Conservation (phyloP, 129 eudicot species). For the Erigeron canadensis region DNA sequence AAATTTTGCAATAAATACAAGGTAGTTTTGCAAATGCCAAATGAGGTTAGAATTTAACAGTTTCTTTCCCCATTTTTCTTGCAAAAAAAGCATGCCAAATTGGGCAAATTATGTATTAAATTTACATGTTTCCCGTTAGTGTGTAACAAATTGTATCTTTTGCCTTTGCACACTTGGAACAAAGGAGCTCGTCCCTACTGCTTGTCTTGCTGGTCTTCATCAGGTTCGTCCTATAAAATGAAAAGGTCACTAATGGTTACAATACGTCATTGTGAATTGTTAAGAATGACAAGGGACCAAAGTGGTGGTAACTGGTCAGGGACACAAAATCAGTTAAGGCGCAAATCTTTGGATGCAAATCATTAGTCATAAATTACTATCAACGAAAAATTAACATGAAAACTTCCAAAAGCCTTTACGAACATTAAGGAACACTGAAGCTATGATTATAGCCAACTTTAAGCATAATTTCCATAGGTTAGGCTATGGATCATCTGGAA, state of each 20-base stretch:
- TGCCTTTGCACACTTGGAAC: constrained; percentile 8
- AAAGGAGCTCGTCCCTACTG: constrained; percentile 24
- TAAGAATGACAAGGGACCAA: neutral
- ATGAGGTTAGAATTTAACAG: constrained; percentile 16
- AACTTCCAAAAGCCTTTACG: neutral
- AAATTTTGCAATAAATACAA: constrained; percentile 5
- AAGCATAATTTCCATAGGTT: neutral
- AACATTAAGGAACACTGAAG: too few species aligned
- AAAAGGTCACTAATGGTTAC: neutral
- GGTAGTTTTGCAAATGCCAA: constrained; percentile 23
- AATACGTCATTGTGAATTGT: too few species aligned
- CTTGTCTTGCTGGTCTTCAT: constrained; percentile 15
- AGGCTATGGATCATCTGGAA: too few species aligned
- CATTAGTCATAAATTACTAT: neutral
- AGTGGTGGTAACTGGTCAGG: neutral
- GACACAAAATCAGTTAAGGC: too few species aligned
- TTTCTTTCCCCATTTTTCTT: constrained; percentile 7
- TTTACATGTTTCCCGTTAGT: constrained; percentile 18
- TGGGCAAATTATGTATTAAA: constrained; percentile 19
- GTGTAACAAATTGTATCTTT: constrained; percentile 14
- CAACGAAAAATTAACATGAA: neutral
- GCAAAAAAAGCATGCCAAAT: constrained; percentile 7
- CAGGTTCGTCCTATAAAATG: constrained; percentile 24
- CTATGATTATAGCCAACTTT: neutral
- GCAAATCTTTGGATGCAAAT: neutral